These are phyloP conservation scores for Uncinocarpus reesii DNA, from an alignment of 2,329 filamentous ascomycete genomes.

Conservation along the genomic window DNA sequence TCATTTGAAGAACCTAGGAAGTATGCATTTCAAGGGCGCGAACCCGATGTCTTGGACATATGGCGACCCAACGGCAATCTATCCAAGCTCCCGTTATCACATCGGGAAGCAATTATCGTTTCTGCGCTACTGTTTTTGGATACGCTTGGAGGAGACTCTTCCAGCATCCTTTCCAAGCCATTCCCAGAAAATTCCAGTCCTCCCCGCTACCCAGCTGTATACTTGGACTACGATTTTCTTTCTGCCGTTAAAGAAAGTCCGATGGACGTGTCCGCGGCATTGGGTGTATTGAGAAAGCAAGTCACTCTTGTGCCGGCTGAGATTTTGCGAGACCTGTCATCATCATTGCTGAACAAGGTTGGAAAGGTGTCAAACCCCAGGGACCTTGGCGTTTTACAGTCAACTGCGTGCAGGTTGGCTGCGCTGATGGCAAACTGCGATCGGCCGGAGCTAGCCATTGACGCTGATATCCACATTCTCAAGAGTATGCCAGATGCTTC, in stretches of 20 bases:
- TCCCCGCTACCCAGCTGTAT: constrained; percentile 15
- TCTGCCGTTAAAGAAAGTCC: background rate
- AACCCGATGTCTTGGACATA: background rate
- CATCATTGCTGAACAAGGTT: constrained; percentile 10
- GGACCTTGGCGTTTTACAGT: constrained; percentile 3
- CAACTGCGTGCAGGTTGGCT: constrained; percentile 12
- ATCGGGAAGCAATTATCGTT: constrained; percentile 15
- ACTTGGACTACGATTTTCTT: constrained; percentile 16
- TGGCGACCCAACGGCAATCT: background rate
- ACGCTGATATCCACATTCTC: constrained; percentile 14
- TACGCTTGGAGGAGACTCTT: constrained; percentile 1
- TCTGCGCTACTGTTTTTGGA: constrained; percentile 19
- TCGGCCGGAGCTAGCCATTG: constrained; percentile 14
- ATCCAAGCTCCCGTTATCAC: background rate
- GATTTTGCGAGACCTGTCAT: constrained; percentile 13
- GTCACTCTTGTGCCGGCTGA: constrained; percentile 8
- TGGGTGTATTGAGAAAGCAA: constrained; percentile 5
- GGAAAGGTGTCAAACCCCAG: background rate
- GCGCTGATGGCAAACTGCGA: constrained; percentile 15
- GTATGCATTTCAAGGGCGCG: background rate
- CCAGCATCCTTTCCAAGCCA: constrained; percentile 6
- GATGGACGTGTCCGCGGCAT: background rate
- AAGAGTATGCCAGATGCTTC: constrained; percentile 16
- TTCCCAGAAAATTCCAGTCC: constrained; percentile 5
- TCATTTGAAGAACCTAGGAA: background rate